Percentiles rank a stretch among this genome's conserved stretches.
Evolutionary conservation across 129 eudicot species (phyloP).

Genomic region (Sambucus nigra): DNA sequence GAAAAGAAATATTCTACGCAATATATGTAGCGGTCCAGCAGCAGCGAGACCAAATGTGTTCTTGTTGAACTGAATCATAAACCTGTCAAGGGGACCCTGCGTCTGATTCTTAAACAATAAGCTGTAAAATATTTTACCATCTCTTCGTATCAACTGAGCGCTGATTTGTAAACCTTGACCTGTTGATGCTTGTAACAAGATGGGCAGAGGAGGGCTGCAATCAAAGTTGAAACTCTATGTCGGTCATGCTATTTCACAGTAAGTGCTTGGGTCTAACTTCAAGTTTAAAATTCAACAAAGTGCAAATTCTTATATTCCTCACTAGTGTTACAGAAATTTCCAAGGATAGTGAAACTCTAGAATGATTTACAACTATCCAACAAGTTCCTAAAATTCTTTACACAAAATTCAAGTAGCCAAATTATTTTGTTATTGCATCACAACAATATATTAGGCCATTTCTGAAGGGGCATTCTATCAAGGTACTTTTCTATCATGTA

Average conservation of each 20-base stretch:
- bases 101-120: constrained; percentile 73
- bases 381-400: too few relatives aligned
- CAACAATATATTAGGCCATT: not conserved
- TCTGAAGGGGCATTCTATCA: too few relatives aligned
- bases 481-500: too few relatives aligned
- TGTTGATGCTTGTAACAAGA: constrained; percentile 57
- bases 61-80: constrained; percentile 93
- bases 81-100: constrained; percentile 60
- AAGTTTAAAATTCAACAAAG: too few relatives aligned
- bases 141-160: constrained; percentile 71
- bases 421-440: not conserved
- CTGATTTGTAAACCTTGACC: constrained; percentile 93
- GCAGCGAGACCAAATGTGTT: constrained; percentile 92
- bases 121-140: constrained; percentile 79
- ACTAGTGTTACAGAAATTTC: too few relatives aligned
- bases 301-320: too few relatives aligned
- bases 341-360: too few relatives aligned
- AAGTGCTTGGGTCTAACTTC: not conserved
- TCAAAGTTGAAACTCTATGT: constrained; percentile 2
- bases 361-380: too few relatives aligned
- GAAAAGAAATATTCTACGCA: not conserved
- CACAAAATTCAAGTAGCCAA: too few relatives aligned
- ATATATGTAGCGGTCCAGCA: constrained; percentile 77
- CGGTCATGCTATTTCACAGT: not conserved
- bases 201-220: constrained; percentile 78